A percentile compares a stretch with the other conserved stretches of the same genome.
phyloP scores from a whole-genome alignment of 441 rosid genomes.

The Adansonia grandidieri region DNA sequence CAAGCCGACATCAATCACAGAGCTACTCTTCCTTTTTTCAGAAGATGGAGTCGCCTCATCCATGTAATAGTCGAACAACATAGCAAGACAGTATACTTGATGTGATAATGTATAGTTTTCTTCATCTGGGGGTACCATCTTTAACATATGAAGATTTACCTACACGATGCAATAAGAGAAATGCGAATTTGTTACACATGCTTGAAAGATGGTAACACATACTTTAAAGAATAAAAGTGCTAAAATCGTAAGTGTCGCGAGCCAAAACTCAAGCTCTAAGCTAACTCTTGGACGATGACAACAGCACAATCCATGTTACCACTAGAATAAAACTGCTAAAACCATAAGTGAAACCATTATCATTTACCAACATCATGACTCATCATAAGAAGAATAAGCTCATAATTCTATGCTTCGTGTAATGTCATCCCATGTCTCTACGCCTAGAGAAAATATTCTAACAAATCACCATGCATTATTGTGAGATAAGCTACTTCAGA shows the following conservation, averaged over 20 bases:
- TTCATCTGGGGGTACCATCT: constrained; percentile 63
- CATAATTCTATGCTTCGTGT: neutral
- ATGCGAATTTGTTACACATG: constrained; percentile 2
- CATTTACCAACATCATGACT: neutral
- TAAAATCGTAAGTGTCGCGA: neutral
- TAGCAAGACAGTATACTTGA: constrained; percentile 78
- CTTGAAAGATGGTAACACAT: neutral
- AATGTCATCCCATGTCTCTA: constrained; percentile 7
- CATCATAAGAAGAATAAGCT: constrained; percentile 2
- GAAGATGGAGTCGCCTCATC: constrained; percentile 61
- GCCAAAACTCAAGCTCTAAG: no score
- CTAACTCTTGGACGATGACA: no score
- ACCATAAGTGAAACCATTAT: neutral
- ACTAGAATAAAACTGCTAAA: neutral
- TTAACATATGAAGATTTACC: constrained; percentile 83
- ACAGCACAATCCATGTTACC: neutral
- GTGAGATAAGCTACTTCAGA: constrained; percentile 17
- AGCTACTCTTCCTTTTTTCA: constrained; percentile 54
- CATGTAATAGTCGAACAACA: constrained; percentile 75
- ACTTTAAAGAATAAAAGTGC: neutral
- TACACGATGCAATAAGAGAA: constrained; percentile 34
- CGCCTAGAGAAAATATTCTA: neutral
- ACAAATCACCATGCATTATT: neutral
- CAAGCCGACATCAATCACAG: constrained; percentile 75
- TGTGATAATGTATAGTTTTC: constrained; percentile 65